Base-by-base conservation (phyloP, 2,329 filamentous ascomycete genomes). In the Dothideomycetes sp. region DNA sequence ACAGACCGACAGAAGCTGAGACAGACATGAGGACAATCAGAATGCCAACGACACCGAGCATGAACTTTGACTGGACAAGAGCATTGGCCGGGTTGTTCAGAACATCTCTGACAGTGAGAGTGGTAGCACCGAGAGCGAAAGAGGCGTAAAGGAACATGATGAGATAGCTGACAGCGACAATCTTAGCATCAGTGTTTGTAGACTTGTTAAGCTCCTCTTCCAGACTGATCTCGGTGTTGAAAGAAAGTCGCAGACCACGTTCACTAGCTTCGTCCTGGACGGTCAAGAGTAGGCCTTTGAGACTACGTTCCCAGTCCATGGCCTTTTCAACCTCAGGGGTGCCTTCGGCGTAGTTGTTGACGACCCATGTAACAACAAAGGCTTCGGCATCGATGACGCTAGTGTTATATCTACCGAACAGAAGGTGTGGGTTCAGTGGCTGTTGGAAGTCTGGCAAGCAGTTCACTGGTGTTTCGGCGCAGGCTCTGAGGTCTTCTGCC, bases 131-230 rank as follows among this genome's bases (percentile, higher is more conserved):
- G 0, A 98, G 71, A 1, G 91, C 88, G 39, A 98, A 65, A 5
- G 89, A 96, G 4, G 88, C 91, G 57, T 98, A 98, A 47, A 98
- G 65, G 63, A 98, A 98, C 91, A 98, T 98, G 67, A 95, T 85
- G 48, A 96, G 73, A 64, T 98, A 98, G 70, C 89, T 96, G 63
- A 98, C 82, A 40, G 89, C 78, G 17, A 98, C 79, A 53, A 98
- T 98, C 61, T 89, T 95, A 31, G 89, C 93, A 61, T 98, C 91
- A 0, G 91, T 96, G 61, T 98, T 98, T 35, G 87, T 95, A 25
- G 87, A 94, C 64, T 96, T 94, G 68, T 95, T 98, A 44, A 98
- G 71, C 57, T 98, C 91, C 58, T 95, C 76, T 59, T 96, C 89
- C 46, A 98, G 68, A 60, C 88, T 95, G 61, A 89, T 84, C 64